Base-by-base conservation (phyloP, 371 early-diverging fungal species). In the Lichtheimia hyalospora region DNA sequence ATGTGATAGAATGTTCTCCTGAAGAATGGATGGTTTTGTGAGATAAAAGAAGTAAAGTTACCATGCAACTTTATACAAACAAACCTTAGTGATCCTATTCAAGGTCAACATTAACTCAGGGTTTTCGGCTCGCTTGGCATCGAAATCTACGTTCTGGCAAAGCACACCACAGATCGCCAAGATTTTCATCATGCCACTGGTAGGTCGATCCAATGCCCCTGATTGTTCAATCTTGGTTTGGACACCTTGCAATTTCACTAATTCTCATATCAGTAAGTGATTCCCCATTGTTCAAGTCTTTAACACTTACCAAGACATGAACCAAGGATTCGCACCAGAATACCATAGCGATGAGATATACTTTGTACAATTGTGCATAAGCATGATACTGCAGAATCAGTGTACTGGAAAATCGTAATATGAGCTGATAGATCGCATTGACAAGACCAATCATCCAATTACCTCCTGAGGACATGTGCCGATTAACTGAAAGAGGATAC, bases 81-180 rank as follows among this genome's bases (percentile, higher is more conserved):
- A 13, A 28, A 68, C 73, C 56, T 54, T 54, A 51, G 57, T 60
- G 0, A 69, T 63, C 13, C 55, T 25, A 28, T 67, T 61, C 4
- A 71, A 25, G 2, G 58, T 44, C 15, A 24, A 24, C 61, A 67
- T 60, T 25, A 59, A 57, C 28, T 54, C 57, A 1, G 82, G 77
- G 8, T 71, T 59, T 24, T 75, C 61, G 27, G 70, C 57, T 15
- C 81, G 73, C 15, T 77, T 74, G 60, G 71, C 62, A 41, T 94
- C 92, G 75, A 94, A 93, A 49, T 90, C 85, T 75, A 91, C 92
- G 60, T 92, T 64, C 34, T 88, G 84, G 39, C 90, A 87, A 5
- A 93, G 63, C 28, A 89, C 65, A 2, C 92, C 89, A 10, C 85
- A 79, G 20, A 95, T 82, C 8, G 89, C 75, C 14, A 77, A 40